Evolutionary conservation across 78 protist genomes (phyloP).

Genomic region (Dictyostelium capitatum): DNA sequence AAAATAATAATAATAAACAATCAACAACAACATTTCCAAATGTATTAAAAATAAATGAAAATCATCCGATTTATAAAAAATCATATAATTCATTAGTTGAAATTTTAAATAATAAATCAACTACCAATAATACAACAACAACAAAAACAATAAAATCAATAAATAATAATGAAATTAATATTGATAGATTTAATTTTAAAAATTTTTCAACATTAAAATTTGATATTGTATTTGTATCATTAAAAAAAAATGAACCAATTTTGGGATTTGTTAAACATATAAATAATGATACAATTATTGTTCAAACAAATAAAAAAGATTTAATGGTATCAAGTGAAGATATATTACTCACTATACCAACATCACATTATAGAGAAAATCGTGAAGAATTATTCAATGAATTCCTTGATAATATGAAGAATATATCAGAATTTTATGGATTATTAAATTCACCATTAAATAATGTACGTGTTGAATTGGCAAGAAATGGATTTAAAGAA

Average conservation of each 20-base stretch:
- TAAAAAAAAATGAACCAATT: neutral
- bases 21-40: too few species aligned
- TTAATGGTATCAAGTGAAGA: neutral
- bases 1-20: too few species aligned
- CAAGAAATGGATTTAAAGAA: neutral
- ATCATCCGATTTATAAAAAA: too few species aligned
- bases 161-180: neutral
- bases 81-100: too few species aligned
- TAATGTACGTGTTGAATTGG: neutral
- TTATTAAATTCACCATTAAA: neutral
- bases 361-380: conserved; percentile 6
- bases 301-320: neutral
- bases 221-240: conserved; percentile 16
- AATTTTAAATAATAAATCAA: neutral
- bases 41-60: too few species aligned
- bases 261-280: neutral
- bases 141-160: neutral
- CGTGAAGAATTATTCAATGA: neutral
- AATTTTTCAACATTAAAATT: neutral
- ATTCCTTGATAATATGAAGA: neutral
- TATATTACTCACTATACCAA: neutral
- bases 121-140: neutral
- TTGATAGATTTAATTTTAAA: neutral
- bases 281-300: neutral
- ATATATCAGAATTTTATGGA: neutral